Evolutionary conservation across 352 stramenopile genomes (phyloP), one percentile per base, ranked within the genome.

Genomic region (Blastocystis hominis): DNA sequence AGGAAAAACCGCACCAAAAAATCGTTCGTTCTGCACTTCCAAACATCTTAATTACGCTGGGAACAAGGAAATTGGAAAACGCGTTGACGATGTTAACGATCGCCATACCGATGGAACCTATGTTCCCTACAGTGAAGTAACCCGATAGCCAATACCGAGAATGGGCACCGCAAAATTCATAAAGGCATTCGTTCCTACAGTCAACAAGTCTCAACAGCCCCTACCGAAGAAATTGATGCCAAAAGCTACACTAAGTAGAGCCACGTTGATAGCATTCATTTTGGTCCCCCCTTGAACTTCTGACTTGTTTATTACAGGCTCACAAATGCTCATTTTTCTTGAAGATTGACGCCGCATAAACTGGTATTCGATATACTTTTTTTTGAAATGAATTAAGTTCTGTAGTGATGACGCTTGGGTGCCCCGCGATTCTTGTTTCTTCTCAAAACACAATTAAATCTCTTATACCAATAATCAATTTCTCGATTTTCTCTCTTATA

Each of bases 101-200:
- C 5, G 70, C 44, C 70, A 80, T 80, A 64, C 70, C 62, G 36
- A 80, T 42, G 20, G 70, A 80, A 20, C 46, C 70, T 30, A 80
- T 30, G 50, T 80, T 63, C 20, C 70, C 70, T 80, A 66, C 20
- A n/a, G 6, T 13, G 62, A 2, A 62, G 13, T 62, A 42, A 17
- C 3, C 7, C 15, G n/a, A 10, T 46, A 3, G 42, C 3, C 44
- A 15, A 24, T 30, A 80, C 70, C 70, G 17, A 80, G 70, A 80
- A 80, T 80, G 20, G 70, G 70, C 15, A 80, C 70, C 17, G 70
- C 70, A 64, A 80, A 80, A 36, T 80, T 80, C 70, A 80, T 80
- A 17, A 80, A 62, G n/a, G 70, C 70, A 46, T 80, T 80, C 3
- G 40, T 62, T 62, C 70, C 70, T 80, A 64, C 30, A 40, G 42